phyloP scores from a whole-genome alignment of 345 rosid genomes.

The Passiflora organensis region DNA sequence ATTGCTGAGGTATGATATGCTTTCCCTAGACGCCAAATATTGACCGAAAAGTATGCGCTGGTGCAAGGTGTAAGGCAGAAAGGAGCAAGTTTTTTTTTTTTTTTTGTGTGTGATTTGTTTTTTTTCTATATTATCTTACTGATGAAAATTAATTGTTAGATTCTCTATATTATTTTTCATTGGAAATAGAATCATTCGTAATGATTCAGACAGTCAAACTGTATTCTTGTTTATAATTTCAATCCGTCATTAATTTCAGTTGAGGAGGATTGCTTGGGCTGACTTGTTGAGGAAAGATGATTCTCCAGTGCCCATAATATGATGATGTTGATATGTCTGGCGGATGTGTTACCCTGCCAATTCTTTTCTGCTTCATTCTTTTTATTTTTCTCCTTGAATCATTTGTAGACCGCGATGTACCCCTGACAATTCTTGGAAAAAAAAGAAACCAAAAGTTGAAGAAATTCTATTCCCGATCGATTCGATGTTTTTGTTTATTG shows the following conservation, averaged over 20 bases:
- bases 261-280: conserved; percentile 34
- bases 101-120: too few species aligned
- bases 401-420: conserved; percentile 9
- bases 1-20: conserved; percentile 20
- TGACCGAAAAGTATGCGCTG: too few species aligned
- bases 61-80: too few species aligned
- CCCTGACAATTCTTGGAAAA: conserved; percentile 3
- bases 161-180: too few species aligned
- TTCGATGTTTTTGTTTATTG: too few species aligned
- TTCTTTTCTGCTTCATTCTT: conserved; percentile 16
- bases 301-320: conserved; percentile 17
- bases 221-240: background rate
- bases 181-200: too few species aligned
- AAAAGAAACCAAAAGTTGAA: conserved; percentile 2
- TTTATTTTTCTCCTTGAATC: conserved; percentile 8
- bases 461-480: background rate
- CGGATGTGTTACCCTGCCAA: background rate
- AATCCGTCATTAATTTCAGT: too few species aligned
- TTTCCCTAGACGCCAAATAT: background rate
- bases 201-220: too few species aligned
- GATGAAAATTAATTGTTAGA: too few species aligned
- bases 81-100: too few species aligned
- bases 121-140: too few species aligned
- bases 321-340: conserved; percentile 5
- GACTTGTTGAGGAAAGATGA: conserved; percentile 24